Evolutionary conservation across 768 basidiomycete genomes (phyloP), one percentile per base, ranked within the genome.

Genomic region (Pisolithus albus): DNA sequence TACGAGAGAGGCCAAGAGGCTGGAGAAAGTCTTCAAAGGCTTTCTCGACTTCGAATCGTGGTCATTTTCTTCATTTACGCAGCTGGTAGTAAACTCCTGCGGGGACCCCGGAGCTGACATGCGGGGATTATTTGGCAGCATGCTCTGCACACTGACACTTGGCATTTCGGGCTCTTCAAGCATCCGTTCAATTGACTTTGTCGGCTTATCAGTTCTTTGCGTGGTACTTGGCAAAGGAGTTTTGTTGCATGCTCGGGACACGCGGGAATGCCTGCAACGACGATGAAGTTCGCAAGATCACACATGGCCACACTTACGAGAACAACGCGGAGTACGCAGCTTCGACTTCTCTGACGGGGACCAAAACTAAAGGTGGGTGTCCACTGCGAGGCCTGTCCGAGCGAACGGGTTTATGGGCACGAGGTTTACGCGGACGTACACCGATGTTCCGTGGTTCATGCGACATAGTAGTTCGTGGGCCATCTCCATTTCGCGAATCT

Each of bases 311-410:
- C 46, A 58, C 62, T 57, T 39, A 66, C 64, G 57, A 55, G 56
- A 67, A 65, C 41, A 64, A 59, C 16, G 23, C 11, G 7, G 62
- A 53, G 32, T 68, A 64, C 18, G 62, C 62, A 5, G 52, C 56
- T 44, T 66, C 62, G 24, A 64, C 65, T 52, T 68, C 60, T 36
- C 26, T 59, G 23, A 64, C 10, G 1, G 65, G 66, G 32, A 66
- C 50, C 32, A 66, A 50, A 46, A 7, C 32, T 45, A 68, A 54
- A 24, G 64, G 64, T 21, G 5, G n/a, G 34, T 57, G 58, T 38
- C 37, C 7, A n/a, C 32, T 32, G 9, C 41, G 38, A 36, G 24
- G 32, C 10, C 15, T 52, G 6, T 10, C 47, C 11, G 45, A 42
- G 7, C 28, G 51, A 46, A 18, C 53, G n/a, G 39, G n/a, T 42